Conservation (phyloP, 352 stramenopile species). For the Nothophytophthora sp. region DNA sequence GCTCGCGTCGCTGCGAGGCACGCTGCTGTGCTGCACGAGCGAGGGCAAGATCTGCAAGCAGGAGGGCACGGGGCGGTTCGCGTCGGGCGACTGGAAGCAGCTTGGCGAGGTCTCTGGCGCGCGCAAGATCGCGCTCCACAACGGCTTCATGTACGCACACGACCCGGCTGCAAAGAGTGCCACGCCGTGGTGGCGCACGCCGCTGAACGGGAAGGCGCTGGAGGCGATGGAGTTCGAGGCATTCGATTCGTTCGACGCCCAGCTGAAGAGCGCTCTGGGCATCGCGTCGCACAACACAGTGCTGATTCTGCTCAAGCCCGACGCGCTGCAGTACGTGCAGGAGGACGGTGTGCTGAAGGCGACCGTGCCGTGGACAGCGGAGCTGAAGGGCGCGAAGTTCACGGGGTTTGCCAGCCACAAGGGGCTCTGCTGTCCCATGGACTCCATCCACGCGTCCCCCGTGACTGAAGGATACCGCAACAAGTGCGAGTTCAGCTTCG, state of each 20-base stretch:
- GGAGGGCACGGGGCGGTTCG: conserved; percentile 62
- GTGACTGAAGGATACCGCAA: conserved; percentile 93
- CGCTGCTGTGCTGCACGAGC: conserved; percentile 60
- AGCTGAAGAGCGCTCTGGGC: conserved; percentile 34
- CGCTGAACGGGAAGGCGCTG: conserved; percentile 43
- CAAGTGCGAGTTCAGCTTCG: conserved; percentile 98
- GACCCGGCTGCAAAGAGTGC: conserved; percentile 7
- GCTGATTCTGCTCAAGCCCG: conserved; percentile 60
- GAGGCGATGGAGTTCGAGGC: conserved; percentile 53
- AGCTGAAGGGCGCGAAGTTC: conserved; percentile 22
- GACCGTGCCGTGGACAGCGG: conserved; percentile 29
- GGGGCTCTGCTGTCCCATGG: conserved; percentile 80
- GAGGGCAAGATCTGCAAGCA: conserved; percentile 70
- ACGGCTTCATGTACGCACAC: conserved; percentile 67
- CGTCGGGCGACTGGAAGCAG: conserved; percentile 59
- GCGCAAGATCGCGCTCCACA: conserved; percentile 66
- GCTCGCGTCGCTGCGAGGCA: conserved; percentile 65
- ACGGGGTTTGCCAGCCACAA: conserved; percentile 82
- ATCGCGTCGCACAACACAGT: conserved; percentile 80
- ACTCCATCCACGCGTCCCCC: conserved; percentile 88
- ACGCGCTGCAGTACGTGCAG: conserved; percentile 43
- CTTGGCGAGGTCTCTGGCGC: conserved; percentile 45
- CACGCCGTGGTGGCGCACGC: conserved; percentile 53
- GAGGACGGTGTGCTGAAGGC: conserved; percentile 36
- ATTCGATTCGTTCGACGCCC: conserved; percentile 37